phyloP scores from a whole-genome alignment of 106 monocot genomes.

The Dendrobium catenatum region DNA sequence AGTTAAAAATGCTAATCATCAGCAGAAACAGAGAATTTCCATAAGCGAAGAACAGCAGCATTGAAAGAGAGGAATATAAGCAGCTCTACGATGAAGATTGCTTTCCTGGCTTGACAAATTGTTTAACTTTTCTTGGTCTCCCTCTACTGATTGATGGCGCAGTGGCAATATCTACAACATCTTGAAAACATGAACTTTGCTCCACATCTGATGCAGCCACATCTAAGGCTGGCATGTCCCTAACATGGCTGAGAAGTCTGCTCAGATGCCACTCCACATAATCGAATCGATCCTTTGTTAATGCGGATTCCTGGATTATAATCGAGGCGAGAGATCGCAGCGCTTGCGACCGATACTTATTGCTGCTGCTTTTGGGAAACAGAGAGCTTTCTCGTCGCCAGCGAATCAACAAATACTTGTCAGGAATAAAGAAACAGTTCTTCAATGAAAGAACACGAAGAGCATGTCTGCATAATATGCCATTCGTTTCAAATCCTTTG shows the following conservation, averaged over 20 bases:
- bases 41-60: not conserved
- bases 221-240: slow-evolving; percentile 51
- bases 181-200: slow-evolving; percentile 20
- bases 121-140: slow-evolving; percentile 45
- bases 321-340: slow-evolving; percentile 62
- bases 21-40: not conserved
- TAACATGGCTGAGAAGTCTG: slow-evolving; percentile 55
- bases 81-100: slow-evolving; percentile 5
- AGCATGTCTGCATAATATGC: slow-evolving; percentile 60
- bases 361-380: slow-evolving; percentile 44
- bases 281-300: slow-evolving; percentile 65
- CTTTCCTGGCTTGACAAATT: slow-evolving; percentile 4
- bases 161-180: slow-evolving; percentile 34
- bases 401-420: slow-evolving; percentile 46
- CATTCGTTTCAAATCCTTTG: slow-evolving; percentile 64
- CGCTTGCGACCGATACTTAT: slow-evolving; percentile 63
- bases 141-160: slow-evolving; percentile 33
- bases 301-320: slow-evolving; percentile 63
- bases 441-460: slow-evolving; percentile 61
- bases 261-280: slow-evolving; percentile 71
- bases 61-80: not conserved
- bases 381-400: slow-evolving; percentile 59
- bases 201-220: slow-evolving; percentile 26
- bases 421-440: slow-evolving; percentile 65
- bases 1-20: not conserved